Base-by-base conservation (phyloP, 352 stramenopile species). In the Pythium sukuiense region DNA sequence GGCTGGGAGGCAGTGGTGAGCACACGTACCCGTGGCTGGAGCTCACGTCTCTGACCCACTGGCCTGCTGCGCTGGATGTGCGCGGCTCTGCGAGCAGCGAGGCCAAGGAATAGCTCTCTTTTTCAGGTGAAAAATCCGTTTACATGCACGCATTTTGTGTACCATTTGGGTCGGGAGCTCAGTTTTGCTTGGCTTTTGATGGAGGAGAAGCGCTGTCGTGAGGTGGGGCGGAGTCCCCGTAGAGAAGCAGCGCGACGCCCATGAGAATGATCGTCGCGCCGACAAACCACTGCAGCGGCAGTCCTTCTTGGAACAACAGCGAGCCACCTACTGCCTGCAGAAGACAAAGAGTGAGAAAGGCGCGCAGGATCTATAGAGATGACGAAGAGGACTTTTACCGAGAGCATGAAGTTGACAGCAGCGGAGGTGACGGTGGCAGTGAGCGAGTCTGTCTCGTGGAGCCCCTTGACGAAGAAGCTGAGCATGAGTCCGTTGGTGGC, bases 401-500 rank as follows among this genome's bases (percentile, higher is more conserved):
- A 91, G 33, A 93, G 63, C 71, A 93, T 83, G 55, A 95, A 95
- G 74, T 95, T 95, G 45, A 86, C 76, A 2, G 85, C 76, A 6
- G 85, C 79, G 54, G 85, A 93, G 5, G 87, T 93, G 71, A 95
- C 83, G 1, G 87, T 95, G 9, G 87, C 85, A 1, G 87, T 95
- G 24, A 95, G 79, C 20, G 87, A 95, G 72, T 95, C 87, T 14
- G 87, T 93, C 70, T 93, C 85, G 43, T 95, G 87, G 1, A 95
- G 67, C 0, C 85, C 85, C 27, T 88, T 83, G 61, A 95, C 82
- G 53, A 95, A 95, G 71, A 74, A 93, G 66, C 71, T 79, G 55
- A 95, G 77, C 87, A 95, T 95, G 50, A 92, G 55, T 0, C 71
- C 79, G 57, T 95, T 93, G 9, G 76, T 79, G 16, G 60, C 70